A percentile compares a stretch with the other conserved stretches of the same genome.
These are phyloP conservation scores for Aspergillus egyptiacus DNA, from an alignment of 495 filamentous ascomycete genomes.

Conservation along the genomic window DNA sequence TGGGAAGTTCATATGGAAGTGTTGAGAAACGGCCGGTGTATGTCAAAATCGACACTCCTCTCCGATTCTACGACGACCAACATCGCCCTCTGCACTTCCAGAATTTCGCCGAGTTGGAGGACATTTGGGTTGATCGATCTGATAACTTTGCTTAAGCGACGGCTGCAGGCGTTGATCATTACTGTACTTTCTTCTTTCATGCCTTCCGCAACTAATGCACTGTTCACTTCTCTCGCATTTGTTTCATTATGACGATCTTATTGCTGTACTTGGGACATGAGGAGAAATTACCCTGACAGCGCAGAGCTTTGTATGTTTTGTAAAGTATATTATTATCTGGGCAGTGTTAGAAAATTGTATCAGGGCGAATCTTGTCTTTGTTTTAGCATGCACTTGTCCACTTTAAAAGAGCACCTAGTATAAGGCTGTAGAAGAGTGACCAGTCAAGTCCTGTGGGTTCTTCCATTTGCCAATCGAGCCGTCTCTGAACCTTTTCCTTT, in stretches of 20 bases:
- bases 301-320: conserved; percentile 8
- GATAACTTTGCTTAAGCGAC: conserved; percentile 72
- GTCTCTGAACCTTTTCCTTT: too few species aligned
- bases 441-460: too few species aligned
- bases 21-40: conserved; percentile 85
- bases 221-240: conserved; percentile 4
- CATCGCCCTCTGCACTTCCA: conserved; percentile 94
- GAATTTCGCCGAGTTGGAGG: conserved; percentile 86
- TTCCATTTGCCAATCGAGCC: too few species aligned
- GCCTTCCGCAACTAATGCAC: conserved; percentile 5
- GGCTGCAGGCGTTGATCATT: conserved; percentile 21
- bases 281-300: conserved; percentile 17
- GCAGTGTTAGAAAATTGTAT: conserved; percentile 6
- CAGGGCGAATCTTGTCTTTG: conserved; percentile 1
- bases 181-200: conserved; percentile 14
- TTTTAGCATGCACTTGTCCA: too few species aligned
- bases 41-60: conserved; percentile 89
- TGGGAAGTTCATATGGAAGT: conserved; percentile 79
- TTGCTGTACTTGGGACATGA: conserved; percentile 20
- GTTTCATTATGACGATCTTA: conserved; percentile 17
- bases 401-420: too few species aligned
- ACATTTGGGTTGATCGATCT: conserved; percentile 78
- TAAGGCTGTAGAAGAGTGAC: too few species aligned
- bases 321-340: conserved; percentile 10
- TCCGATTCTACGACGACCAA: conserved; percentile 84